Evolutionary conservation across 176 grass and related monocot genomes (phyloP), one percentile per base, ranked within the genome.

Genomic region (Guadua angustifolia): DNA sequence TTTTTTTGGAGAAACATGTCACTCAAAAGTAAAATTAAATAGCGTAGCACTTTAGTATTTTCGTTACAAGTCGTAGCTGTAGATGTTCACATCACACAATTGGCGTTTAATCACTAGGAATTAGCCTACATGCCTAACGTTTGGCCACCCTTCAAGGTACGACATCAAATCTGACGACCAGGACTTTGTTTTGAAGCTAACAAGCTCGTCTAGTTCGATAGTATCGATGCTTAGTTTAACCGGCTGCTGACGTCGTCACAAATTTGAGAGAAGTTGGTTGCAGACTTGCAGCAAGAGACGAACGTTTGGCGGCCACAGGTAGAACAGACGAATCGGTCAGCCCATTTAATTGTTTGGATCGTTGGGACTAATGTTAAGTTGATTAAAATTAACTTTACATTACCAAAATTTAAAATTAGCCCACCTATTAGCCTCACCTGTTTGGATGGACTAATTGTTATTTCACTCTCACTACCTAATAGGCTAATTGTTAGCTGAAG

Each of bases 51-150:
- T 11, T 22, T 16, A 24, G n/a, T 57, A 12, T 61, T 26, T 11
- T 44, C 6, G 8, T 14, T 14, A 7, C 3, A 19, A 11, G 18
- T 26, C 26, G 15, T 3, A 26, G 3, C 4, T 14, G 64, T 29
- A 12, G 33, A 79, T 13, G 43, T n/a, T 85, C 51, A 69, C 50
- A 43, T 85, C 87, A 46, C 47, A 71, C 82, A 71, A 24, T 63
- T 77, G 52, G 40, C 35, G 7, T 79, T 29, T 25, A 33, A 60
- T 53, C 16, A 18, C 22, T 0, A 58, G 43, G 45, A 66, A 29
- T 11, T 40, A 56, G 11, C 17, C 4, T 12, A 26, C 45, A 61
- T 45, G 45, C 44, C 88, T 78, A 78, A 73, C 53, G 57, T 86
- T 82, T 64, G 83, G 55, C 72, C 75, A 13, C 15, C 57, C 81